Conservation (phyloP, 1,284 basidiomycete genomes). For the Cryptococcus jaspeensis region DNA sequence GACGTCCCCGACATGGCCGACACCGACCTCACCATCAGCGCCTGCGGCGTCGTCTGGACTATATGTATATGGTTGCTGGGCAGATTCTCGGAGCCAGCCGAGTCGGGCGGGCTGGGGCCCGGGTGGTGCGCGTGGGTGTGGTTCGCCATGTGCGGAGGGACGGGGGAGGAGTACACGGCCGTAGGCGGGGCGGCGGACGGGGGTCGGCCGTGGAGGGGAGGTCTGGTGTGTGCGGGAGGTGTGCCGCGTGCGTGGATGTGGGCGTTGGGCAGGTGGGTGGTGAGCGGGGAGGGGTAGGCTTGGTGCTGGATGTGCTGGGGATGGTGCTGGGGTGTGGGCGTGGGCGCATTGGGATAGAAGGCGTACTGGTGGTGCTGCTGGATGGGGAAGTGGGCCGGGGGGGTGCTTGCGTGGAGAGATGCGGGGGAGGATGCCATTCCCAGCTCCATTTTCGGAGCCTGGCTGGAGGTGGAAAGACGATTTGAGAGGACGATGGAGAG, state of each 20-base stretch:
- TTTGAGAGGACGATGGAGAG: background rate
- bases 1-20: slow-evolving; percentile 10
- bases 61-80: slow-evolving; percentile 16
- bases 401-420: background rate
- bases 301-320: slow-evolving; percentile 1
- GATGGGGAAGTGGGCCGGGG: background rate
- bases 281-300: background rate
- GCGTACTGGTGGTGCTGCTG: background rate
- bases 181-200: background rate
- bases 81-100: background rate
- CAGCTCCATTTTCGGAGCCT: slow-evolving; percentile 6
- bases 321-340: background rate
- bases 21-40: slow-evolving; percentile 7
- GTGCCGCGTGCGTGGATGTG: background rate
- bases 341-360: background rate
- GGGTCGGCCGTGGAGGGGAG: background rate
- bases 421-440: slow-evolving; percentile 7
- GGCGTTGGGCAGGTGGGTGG: background rate
- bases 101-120: background rate
- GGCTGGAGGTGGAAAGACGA: background rate
- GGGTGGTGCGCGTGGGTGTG: background rate
- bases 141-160: background rate
- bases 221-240: background rate
- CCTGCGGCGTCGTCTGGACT: slow-evolving; percentile 7
- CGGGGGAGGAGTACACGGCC: background rate